These are phyloP conservation scores for Fomitopsis betulina DNA, from an alignment of 1,284 basidiomycete genomes.

Conservation along the genomic window DNA sequence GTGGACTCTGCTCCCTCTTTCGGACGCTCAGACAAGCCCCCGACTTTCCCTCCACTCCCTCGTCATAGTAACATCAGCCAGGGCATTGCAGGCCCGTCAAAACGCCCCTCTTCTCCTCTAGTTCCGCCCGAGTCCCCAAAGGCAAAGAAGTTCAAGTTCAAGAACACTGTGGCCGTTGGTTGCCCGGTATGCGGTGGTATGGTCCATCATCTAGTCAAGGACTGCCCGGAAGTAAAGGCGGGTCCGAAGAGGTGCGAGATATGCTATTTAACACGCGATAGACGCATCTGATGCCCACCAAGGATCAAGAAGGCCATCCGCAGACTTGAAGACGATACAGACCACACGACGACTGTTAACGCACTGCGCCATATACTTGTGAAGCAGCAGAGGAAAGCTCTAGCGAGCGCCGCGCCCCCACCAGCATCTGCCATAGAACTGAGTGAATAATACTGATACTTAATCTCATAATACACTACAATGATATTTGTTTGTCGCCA, in stretches of 20 bases:
- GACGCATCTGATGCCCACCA: neutral
- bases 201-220: slow-evolving; percentile 41
- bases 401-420: neutral
- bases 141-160: slow-evolving; percentile 43
- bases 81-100: slow-evolving; percentile 24
- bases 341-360: slow-evolving; percentile 32
- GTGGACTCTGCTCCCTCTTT: neutral
- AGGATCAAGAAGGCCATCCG: slow-evolving; percentile 46
- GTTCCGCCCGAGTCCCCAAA: slow-evolving; percentile 15
- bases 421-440: neutral
- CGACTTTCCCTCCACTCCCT: neutral
- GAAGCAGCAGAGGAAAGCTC: slow-evolving; percentile 33
- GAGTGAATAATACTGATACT: neutral
- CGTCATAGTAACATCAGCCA: neutral
- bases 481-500: too few species aligned
- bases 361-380: slow-evolving; percentile 41
- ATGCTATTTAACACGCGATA: neutral
- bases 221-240: slow-evolving; percentile 46
- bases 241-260: slow-evolving; percentile 46
- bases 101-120: slow-evolving; percentile 33
- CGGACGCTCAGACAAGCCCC: neutral
- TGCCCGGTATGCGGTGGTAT: slow-evolving; percentile 45
- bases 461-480: neutral
- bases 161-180: slow-evolving; percentile 15
- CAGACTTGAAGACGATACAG: slow-evolving; percentile 40